Conservation (phyloP, 495 filamentous ascomycete genomes). For the Lepraria neglecta region DNA sequence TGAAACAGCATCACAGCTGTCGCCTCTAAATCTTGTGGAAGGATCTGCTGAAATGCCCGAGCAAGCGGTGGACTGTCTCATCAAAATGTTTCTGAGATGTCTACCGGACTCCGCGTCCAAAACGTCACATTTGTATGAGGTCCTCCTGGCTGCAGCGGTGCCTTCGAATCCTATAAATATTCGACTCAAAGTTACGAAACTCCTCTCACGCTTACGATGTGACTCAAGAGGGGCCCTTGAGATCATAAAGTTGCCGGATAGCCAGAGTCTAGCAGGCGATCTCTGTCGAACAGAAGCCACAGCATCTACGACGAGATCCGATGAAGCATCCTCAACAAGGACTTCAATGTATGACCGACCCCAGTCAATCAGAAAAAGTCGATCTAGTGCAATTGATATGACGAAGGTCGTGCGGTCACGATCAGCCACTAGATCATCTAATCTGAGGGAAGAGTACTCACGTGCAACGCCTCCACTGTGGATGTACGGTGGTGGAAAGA, state of each 20-base stretch:
- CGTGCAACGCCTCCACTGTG: slow-evolving; percentile 49
- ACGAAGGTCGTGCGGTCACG: slow-evolving; percentile 32
- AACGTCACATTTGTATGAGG: slow-evolving; percentile 52
- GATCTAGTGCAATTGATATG: slow-evolving; percentile 24
- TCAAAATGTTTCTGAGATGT: slow-evolving; percentile 66
- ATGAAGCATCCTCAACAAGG: slow-evolving; percentile 22
- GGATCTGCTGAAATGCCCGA: slow-evolving; percentile 28
- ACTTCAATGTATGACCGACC: slow-evolving; percentile 26
- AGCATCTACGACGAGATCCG: slow-evolving; percentile 20
- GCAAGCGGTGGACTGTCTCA: slow-evolving; percentile 34
- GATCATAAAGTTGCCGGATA: slow-evolving; percentile 58
- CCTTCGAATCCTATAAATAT: slow-evolving; percentile 53
- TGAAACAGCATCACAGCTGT: background rate
- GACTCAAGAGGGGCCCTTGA: slow-evolving; percentile 69
- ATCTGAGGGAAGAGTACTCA: slow-evolving; percentile 26
- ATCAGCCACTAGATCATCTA: slow-evolving; percentile 30
- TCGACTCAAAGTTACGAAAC: slow-evolving; percentile 71
- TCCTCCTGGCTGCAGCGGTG: slow-evolving; percentile 61
- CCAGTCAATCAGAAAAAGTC: slow-evolving; percentile 24
- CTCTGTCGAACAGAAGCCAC: slow-evolving; percentile 59
- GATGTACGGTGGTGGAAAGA: slow-evolving; percentile 44
- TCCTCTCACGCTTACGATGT: slow-evolving; percentile 77
- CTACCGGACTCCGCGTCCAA: slow-evolving; percentile 54
- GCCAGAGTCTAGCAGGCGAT: slow-evolving; percentile 61
- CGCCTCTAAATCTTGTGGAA: background rate